These are phyloP conservation scores for Lentinus polychrous DNA, from an alignment of 1,284 basidiomycete genomes.

Conservation along the genomic window DNA sequence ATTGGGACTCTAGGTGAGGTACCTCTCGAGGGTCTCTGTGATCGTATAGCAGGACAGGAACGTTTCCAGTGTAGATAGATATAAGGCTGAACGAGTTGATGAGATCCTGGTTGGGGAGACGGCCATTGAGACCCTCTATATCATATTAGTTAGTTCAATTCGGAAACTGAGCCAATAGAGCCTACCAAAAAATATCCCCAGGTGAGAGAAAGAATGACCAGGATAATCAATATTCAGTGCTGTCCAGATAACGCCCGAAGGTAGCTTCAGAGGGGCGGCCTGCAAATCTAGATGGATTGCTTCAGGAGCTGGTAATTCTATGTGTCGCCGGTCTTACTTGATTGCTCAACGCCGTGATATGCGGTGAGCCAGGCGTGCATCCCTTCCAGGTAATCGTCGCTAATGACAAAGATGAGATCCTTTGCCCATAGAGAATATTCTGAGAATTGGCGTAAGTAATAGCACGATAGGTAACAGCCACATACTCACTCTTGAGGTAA, in stretches of 20 bases:
- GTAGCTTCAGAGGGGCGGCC: constrained; percentile 53
- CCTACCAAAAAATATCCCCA: constrained; percentile 87
- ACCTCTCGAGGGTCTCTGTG: constrained; percentile 49
- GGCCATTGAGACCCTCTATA: constrained; percentile 92
- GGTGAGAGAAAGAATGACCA: constrained; percentile 90
- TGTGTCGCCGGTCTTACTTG: no score
- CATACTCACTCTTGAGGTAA: constrained; percentile 68
- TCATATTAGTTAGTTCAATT: not conserved
- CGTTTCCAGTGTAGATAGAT: constrained; percentile 61
- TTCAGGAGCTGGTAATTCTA: no score
- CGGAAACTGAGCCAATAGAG: constrained; percentile 1
- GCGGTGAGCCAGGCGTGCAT: constrained; percentile 87
- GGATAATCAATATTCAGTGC: constrained; percentile 94
- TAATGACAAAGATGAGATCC: constrained; percentile 87
- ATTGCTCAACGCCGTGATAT: constrained; percentile 69
- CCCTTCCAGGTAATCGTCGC: constrained; percentile 85
- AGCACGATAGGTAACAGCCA: not conserved
- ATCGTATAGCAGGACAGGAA: constrained; percentile 76
- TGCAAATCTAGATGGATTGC: constrained; percentile 69
- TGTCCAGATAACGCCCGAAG: constrained; percentile 89
- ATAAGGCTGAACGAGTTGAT: constrained; percentile 81
- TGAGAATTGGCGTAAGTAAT: constrained; percentile 25
- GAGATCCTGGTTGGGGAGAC: constrained; percentile 93
- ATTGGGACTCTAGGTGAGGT: constrained; percentile 24
- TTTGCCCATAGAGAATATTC: constrained; percentile 91